These are phyloP conservation scores for Moelleriella libera DNA, from an alignment of 2,329 filamentous ascomycete species.

Conservation along the genomic window DNA sequence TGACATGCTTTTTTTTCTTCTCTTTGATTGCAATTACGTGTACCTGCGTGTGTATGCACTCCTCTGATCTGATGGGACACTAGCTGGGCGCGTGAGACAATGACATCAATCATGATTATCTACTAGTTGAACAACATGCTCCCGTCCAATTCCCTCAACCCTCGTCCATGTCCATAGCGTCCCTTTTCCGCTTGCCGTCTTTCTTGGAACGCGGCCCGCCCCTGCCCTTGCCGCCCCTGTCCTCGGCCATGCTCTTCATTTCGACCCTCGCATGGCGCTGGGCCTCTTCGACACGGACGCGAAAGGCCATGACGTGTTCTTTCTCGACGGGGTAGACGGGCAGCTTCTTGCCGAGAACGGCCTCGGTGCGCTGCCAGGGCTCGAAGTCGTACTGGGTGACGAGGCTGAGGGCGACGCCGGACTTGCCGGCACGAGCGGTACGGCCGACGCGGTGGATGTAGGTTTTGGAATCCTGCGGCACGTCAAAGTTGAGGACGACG, in stretches of 20 bases:
- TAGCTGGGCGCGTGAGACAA: no score
- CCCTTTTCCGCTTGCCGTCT: constrained; percentile 26
- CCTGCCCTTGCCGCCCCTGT: constrained; percentile 40
- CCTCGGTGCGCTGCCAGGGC: constrained; percentile 69
- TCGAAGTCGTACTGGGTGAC: constrained; percentile 83
- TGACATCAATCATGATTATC: no score
- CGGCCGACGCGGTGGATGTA: constrained; percentile 84
- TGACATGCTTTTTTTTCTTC: no score
- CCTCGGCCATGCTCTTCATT: constrained; percentile 69
- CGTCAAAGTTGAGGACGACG: constrained; percentile 71
- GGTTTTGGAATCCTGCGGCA: constrained; percentile 75
- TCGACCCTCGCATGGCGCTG: constrained; percentile 66
- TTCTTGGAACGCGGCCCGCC: constrained; percentile 22
- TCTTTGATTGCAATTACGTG: no score
- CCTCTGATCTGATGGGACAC: no score
- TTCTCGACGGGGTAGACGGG: constrained; percentile 54
- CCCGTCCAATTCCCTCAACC: constrained; percentile 17
- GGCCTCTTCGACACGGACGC: constrained; percentile 65
- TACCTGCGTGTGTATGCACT: no score
- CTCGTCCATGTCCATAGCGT: constrained; percentile 66
- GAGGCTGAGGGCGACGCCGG: constrained; percentile 65
- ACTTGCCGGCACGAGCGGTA: constrained; percentile 76
- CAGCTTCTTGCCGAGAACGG: constrained; percentile 65
- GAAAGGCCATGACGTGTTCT: constrained; percentile 77
- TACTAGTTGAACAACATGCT: no score